Evolutionary conservation across 2,329 filamentous ascomycete genomes (phyloP), one percentile per base, ranked within the genome.

Genomic region (Cyanodermella asteris): DNA sequence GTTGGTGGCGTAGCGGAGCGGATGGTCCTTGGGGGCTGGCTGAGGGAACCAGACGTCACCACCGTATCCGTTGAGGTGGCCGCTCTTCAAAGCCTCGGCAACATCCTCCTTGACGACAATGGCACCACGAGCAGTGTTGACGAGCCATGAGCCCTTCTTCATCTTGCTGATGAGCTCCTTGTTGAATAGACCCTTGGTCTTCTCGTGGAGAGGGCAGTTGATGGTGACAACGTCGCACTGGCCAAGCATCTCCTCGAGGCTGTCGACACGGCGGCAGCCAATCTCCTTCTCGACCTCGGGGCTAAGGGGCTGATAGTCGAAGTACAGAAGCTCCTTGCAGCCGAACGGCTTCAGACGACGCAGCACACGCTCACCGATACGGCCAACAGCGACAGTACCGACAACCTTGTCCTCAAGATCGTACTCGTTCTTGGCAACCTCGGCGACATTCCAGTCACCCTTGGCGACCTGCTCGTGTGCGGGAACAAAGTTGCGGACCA

Each of bases 101-200:
- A 97, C 87, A 41, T 94, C 87, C 59, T 94, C 84, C 70, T 94
- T 94, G 59, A 94, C 84, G 41, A 97, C 82, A 48, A 97, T 97
- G 53, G 87, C 87, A 44, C 87, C 87, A 51, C 87, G 87, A 40
- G 87, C 87, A 17, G 87, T 97, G 73, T 97, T 97, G 60, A 97
- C 61, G 48, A 97, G 75, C 78, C 87, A 94, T 20, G 81, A 75
- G 44, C 81, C 82, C 51, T 73, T 74, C 77, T 94, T 94, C 87
- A 94, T 97, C 76, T 94, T 93, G 54, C 70, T 63, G 49, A 94
- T 84, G 43, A 94, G 64, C 24, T 94, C 80, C 73, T 93, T 93
- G 73, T 94, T 91, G 66, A 94, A 94, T 35, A 97, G 56, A 39
- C 84, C 84, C 34, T 71, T 67, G 18, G 87, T 97, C 69, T 90